These are phyloP conservation scores for Alternaria sp. DNA, from an alignment of 2,329 filamentous ascomycete species.

Conservation along the genomic window DNA sequence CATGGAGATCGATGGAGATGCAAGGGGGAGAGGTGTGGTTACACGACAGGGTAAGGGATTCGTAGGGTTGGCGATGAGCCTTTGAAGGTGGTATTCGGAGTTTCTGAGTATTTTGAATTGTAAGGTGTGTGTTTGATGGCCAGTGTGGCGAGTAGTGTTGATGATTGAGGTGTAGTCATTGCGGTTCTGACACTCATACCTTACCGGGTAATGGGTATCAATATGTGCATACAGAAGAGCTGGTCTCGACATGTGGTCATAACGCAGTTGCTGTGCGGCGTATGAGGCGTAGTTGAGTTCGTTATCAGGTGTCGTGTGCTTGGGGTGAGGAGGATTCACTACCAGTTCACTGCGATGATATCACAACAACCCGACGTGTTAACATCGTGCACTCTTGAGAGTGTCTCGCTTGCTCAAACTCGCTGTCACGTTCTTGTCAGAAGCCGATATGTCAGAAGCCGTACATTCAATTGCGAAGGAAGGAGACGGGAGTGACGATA, in stretches of 20 bases:
- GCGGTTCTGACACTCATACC: neutral
- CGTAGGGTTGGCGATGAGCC: neutral
- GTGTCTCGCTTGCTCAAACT: neutral
- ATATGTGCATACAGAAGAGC: neutral
- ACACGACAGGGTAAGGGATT: neutral
- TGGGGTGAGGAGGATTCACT: neutral
- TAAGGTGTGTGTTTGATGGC: neutral
- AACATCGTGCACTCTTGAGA: neutral
- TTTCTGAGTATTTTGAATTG: neutral
- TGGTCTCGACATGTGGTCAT: neutral
- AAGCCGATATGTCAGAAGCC: neutral
- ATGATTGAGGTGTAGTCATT: neutral
- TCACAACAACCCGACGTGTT: neutral
- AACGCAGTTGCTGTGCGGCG: neutral
- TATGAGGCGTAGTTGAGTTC: neutral
- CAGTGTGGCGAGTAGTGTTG: neutral
- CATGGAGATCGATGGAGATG: neutral
- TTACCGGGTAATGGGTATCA: neutral
- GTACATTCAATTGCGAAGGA: neutral
- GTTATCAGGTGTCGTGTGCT: neutral
- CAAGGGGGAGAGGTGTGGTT: neutral
- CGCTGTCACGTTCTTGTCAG: accelerated
- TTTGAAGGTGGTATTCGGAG: neutral
- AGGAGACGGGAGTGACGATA: neutral
- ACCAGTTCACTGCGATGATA: neutral